phyloP scores from a whole-genome alignment of 192 early-diverging fungal genomes.

The Cetraspora pellucida region DNA sequence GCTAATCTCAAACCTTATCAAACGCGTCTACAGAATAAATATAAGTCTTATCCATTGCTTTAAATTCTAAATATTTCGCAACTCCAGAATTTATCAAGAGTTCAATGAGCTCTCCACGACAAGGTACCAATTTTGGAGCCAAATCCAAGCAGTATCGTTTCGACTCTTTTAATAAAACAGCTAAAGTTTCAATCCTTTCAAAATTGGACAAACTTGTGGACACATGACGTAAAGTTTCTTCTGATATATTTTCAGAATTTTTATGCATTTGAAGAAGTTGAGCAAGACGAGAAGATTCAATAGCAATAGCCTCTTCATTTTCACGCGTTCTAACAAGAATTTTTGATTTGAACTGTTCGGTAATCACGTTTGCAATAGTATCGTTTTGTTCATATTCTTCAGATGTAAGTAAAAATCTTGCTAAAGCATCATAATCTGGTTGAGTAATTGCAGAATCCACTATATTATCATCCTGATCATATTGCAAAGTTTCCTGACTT shows the following conservation, averaged over 20 bases:
- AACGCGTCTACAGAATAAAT: constrained; percentile 47
- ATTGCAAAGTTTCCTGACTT: no score
- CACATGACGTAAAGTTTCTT: constrained; percentile 16
- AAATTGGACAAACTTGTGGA: constrained; percentile 28
- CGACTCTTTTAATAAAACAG: constrained; percentile 47
- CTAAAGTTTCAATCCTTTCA: constrained; percentile 39
- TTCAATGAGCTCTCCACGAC: constrained; percentile 73
- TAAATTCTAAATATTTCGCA: constrained; percentile 88
- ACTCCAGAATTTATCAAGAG: constrained; percentile 75
- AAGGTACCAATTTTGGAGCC: constrained; percentile 67
- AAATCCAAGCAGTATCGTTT: constrained; percentile 72
- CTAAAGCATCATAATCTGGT: constrained; percentile 7
- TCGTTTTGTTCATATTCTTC: constrained; percentile 21
- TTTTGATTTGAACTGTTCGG: constrained; percentile 38
- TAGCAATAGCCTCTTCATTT: constrained; percentile 40
- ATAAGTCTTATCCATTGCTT: constrained; percentile 71
- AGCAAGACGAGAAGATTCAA: background rate
- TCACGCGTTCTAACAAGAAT: constrained; percentile 35
- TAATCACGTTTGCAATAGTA: constrained; percentile 25
- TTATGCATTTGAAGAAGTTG: constrained; percentile 28
- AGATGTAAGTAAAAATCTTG: background rate
- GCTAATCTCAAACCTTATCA: constrained; percentile 46
- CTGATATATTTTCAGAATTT: background rate
- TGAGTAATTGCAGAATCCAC: background rate
- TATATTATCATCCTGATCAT: background rate